These are phyloP conservation scores for Dicorynia guianensis DNA, from an alignment of 306 rosid species.

Conservation along the genomic window DNA sequence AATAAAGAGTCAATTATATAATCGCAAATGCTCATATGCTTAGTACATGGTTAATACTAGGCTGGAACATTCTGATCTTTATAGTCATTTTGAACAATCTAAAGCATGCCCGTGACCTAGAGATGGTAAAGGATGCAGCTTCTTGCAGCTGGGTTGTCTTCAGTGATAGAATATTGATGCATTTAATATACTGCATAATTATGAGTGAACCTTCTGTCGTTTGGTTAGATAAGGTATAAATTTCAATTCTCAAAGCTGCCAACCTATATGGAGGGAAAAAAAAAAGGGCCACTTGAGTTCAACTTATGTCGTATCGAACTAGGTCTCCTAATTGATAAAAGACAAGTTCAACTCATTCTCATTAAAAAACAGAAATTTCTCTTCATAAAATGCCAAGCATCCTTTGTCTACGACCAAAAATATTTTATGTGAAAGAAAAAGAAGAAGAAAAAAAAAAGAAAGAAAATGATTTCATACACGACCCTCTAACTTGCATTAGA, in stretches of 20 bases:
- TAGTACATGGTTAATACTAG: conserved; percentile 20
- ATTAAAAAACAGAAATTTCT: too few species aligned
- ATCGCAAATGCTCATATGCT: conserved; percentile 31
- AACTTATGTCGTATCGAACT: too few species aligned
- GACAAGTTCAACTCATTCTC: too few species aligned
- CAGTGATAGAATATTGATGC: conserved; percentile 24
- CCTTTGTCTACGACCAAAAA: too few species aligned
- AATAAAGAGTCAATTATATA: too few species aligned
- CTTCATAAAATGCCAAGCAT: too few species aligned
- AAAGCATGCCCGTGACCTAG: conserved; percentile 73
- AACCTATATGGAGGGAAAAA: not conserved
- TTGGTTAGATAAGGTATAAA: conserved; percentile 20
- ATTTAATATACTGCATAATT: conserved; percentile 25
- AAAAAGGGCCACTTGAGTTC: too few species aligned
- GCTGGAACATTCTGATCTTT: conserved; percentile 71
- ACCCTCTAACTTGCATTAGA: conserved; percentile 32
- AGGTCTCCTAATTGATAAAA: too few species aligned
- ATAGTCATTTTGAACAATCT: conserved; percentile 57
- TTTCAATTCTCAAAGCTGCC: conserved; percentile 45
- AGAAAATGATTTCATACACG: conserved; percentile 35
- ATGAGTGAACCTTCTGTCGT: conserved; percentile 40
- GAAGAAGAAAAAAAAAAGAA: not conserved
- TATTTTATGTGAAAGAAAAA: too few species aligned
- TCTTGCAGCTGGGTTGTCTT: conserved; percentile 23
- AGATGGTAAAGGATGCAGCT: conserved; percentile 42